Conservation (phyloP, 78 protist species). For the Dictyostelium citrinum region DNA sequence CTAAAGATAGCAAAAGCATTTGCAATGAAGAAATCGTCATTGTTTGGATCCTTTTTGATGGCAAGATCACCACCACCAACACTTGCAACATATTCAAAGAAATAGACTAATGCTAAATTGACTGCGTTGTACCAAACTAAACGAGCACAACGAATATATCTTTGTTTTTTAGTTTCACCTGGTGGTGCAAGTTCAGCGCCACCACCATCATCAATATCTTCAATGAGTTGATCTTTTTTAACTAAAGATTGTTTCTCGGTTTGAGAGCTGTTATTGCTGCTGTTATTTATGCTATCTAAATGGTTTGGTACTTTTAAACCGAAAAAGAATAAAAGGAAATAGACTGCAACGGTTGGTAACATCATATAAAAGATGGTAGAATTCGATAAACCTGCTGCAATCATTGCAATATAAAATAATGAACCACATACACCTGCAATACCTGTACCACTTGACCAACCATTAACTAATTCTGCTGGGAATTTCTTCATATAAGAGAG, state of each 20-base stretch:
- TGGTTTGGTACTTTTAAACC: slow-evolving; percentile 57
- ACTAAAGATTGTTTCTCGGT: background rate
- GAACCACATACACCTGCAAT: slow-evolving; percentile 85
- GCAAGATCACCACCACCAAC: slow-evolving; percentile 77
- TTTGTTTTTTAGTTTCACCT: slow-evolving; percentile 22
- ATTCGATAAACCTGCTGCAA: slow-evolving; percentile 18
- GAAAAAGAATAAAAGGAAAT: slow-evolving; percentile 25
- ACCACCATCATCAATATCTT: background rate
- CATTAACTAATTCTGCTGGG: slow-evolving; percentile 64
- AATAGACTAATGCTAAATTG: slow-evolving; percentile 76
- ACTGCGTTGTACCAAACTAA: slow-evolving; percentile 36
- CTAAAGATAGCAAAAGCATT: slow-evolving; percentile 61
- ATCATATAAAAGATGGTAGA: slow-evolving; percentile 11
- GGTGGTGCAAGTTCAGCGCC: slow-evolving; percentile 25
- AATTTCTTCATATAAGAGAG: slow-evolving; percentile 69
- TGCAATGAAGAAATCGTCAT: background rate
- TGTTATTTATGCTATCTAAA: background rate
- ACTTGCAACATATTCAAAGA: slow-evolving; percentile 76
- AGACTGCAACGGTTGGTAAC: slow-evolving; percentile 57
- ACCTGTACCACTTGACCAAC: slow-evolving; percentile 92
- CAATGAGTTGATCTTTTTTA: background rate
- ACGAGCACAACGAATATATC: slow-evolving; percentile 51
- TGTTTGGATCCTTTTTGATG: background rate
- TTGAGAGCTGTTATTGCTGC: no score
- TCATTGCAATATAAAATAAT: slow-evolving; percentile 63